Evolutionary conservation across 352 stramenopile species (phyloP), one percentile per base, ranked within the genome.

Genomic region (Halophytophthora batemanensis): DNA sequence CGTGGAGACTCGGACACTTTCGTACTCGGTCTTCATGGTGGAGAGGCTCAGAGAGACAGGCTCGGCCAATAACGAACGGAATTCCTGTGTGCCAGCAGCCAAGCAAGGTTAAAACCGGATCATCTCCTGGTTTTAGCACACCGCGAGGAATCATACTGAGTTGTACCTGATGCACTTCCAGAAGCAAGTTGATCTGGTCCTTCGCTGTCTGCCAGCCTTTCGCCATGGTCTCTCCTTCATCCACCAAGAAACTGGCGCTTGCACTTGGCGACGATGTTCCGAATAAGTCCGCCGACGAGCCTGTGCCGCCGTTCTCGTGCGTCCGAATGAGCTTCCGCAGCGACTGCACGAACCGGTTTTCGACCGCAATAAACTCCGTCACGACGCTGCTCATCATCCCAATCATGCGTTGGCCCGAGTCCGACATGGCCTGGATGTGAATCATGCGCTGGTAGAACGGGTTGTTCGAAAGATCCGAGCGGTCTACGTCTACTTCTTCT

Each of bases 21-120:
- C 81, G 33, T 93, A 93, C 22, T 93, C 80, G 38, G 70, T 76
- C 40, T 85, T 87, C 80, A 93, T 93, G 21, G 76, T 89, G 15
- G 64, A 60, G 39, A 93, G 64, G 37, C 77, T 90, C 31, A 93
- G 49, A 8, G 76, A 59, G 14, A 91, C 80, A 11, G 82, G 80
- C 35, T 93, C 82, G 1, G 76, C 64, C 12, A 93, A 51, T 14
- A 93, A 34, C 1, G 80, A 91, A n/a, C 71, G 67, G 28, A 89
- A 93, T 70, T 93, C 82, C 64, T 90, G 38, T 21, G 28, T 21
- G 43, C 7, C 45, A 52, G n/a, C 18, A 51, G 40, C 5, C 29
- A 34, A 46, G 46, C 8, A 56, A 10, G 19, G 3, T n/a, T 3
- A 50, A 17, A 13, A 56, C 28, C 34, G n/a, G 34, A 35, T 31